phyloP scores from a whole-genome alignment of 2,329 filamentous ascomycete species.

The Sordariomycetes sp. region DNA sequence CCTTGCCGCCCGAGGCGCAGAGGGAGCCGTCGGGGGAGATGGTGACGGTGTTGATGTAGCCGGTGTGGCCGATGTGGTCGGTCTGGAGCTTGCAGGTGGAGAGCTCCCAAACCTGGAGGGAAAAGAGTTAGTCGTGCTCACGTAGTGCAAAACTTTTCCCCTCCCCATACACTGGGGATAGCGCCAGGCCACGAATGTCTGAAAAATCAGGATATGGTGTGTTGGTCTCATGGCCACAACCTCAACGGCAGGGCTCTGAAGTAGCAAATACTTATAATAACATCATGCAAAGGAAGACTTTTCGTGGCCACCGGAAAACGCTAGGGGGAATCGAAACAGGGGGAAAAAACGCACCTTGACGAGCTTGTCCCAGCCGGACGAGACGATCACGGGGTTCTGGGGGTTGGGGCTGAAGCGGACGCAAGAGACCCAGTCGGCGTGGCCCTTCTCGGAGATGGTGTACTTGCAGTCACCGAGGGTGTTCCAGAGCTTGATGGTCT shows the following conservation, averaged over 20 bases:
- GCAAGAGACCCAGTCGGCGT: slow-evolving; percentile 99
- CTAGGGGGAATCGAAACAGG: slow-evolving; percentile 2
- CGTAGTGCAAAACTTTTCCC: neutral
- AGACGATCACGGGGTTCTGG: slow-evolving; percentile 99
- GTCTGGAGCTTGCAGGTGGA: slow-evolving; percentile 99
- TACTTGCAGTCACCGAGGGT: slow-evolving; percentile 99
- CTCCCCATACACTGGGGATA: neutral
- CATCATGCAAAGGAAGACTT: slow-evolving; percentile 60
- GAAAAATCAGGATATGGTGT: slow-evolving; percentile 72
- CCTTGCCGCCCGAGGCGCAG: slow-evolving; percentile 98
- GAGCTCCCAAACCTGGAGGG: slow-evolving; percentile 94
- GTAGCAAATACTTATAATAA: slow-evolving; percentile 99
- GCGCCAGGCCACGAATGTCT: neutral
- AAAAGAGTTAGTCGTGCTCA: neutral
- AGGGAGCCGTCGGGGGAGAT: slow-evolving; percentile 99
- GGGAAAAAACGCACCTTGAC: slow-evolving; percentile 77
- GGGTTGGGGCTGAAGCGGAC: slow-evolving; percentile 99
- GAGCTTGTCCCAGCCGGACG: slow-evolving; percentile 98
- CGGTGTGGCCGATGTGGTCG: slow-evolving; percentile 99
- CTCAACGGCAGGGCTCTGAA: slow-evolving; percentile 79
- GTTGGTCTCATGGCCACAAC: slow-evolving; percentile 82
- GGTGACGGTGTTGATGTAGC: slow-evolving; percentile 99
- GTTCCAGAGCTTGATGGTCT: slow-evolving; percentile 99
- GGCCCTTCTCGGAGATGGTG: slow-evolving; percentile 99
- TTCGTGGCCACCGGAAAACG: slow-evolving; percentile 11